Base-by-base conservation (phyloP, 164 flowering plant species). In the Dillenia suffruticosa region DNA sequence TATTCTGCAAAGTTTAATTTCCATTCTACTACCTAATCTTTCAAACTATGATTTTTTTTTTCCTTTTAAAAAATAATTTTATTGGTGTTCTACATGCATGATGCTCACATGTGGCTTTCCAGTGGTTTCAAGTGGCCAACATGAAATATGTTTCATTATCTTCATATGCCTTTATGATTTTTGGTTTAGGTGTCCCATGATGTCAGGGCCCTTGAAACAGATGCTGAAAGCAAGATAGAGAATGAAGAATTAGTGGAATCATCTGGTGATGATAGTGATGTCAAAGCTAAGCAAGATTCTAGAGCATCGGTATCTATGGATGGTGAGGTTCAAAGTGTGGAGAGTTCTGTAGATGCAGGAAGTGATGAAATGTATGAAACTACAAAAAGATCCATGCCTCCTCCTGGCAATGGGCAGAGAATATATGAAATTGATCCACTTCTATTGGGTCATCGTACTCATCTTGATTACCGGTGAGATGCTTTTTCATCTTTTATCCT, bases 391-490 rank as follows among this genome's bases (percentile, higher is more conserved):
- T 50, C 75, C 46, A 72, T 94, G 70, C 90, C 96, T 58, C 96
- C 89, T 49, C 91, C 97, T 70, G 92, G 98, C 51, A 49, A 52
- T 46, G 97, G 97, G 55, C 76, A 81, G 68, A 84, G 61, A 75
- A 94, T 94, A 75, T 90, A 87, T 70, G 88, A 90, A 61, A 85
- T 89, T 59, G 97, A 94, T 70, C 85, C 97, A 50, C 68, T 77
- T 66, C 69, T 94, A 70, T 65, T 10, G 57, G 69, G 52, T 68
- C 64, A 75, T 61, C 76, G 79, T 40, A 70, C 58, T 9, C 98
- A 94, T 84, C 91, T 94, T 75, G 91, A 94, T 68, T 90, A 87
- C 66, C 81, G 96, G 98, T 93, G 57, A 77, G 78, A 65, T 66
- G 3, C 60, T 67, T 24, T 68, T 54, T 44, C n/a, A 24, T 43